Base-by-base conservation (phyloP, 352 stramenopile genomes). In the Phytophthora cactorum region DNA sequence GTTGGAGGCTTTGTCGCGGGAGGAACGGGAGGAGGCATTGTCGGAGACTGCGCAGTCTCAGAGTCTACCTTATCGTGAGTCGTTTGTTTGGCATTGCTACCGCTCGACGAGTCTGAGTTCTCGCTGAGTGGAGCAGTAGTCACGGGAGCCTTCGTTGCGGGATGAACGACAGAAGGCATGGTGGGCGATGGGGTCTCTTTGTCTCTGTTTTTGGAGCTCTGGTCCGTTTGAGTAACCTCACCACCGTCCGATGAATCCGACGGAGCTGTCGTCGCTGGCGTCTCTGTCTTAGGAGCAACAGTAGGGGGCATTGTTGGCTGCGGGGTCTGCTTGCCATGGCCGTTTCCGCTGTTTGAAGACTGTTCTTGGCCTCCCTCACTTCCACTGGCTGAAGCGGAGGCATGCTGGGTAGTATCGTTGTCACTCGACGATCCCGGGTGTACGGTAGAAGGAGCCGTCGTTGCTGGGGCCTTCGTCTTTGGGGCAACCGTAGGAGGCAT, bases 141-240 rank as follows among this genome's bases (percentile, higher is more conserved):
- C 10, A 29, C 14, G 14, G 59, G 59, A 28, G 29, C 51, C 10
- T 67, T 67, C 32, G 59, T 67, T 15, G 43, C 59, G 9, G n/a
- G 59, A 27, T 49, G 29, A 44, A 67, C 31, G 11, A 53, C 38
- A 10, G 59, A 14, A 32, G 59, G 59, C 59, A 67, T 67, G 15
- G 41, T 61, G 6, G 59, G 59, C 12, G 59, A 60, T n/a, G 49
- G 22, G 11, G 50, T 60, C 41, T 60, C 45, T 5, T 15, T 25
- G 11, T 45, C 31, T 32, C n/a, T 28, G 39, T 31, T 31, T 7
- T 38, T 39, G 3, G 59, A 46, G 12, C 54, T 62, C 44, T 59
- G 34, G 22, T 22, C 22, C 22, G 22, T 22, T 22, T 22, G 22
- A 22, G 22, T 22, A 22, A 29, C 49, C 9, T 38, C 52, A 39